Base-by-base conservation (phyloP, 345 rosid genomes). In the Nephelium lappaceum region DNA sequence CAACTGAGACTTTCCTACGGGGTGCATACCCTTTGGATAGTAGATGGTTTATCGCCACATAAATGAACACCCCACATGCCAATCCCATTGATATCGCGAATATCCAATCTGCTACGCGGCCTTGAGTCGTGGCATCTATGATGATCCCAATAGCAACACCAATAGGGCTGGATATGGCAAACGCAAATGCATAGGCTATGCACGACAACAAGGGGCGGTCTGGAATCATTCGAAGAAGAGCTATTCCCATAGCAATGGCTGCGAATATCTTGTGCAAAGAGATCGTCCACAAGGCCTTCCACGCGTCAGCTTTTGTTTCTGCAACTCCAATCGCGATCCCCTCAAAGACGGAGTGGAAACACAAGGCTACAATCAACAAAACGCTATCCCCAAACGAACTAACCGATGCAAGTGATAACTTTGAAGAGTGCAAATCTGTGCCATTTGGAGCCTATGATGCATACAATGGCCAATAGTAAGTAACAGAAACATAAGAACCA, bases 281-380 rank as follows among this genome's bases (percentile, higher is more conserved):
- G 77, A 93, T 89, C 2, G 97, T 93, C 95, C 98, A 90, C 41
- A 90, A 64, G 41, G 97, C 92, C 86, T 80, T 93, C 93, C 93
- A 93, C 0, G 97, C 98, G 68, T 93, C 92, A 12, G 82, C 78
- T 74, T 86, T 45, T 0, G 89, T 88, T 83, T 87, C 85, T 23
- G 93, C 92, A 31, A 94, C 89, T 61, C 97, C 95, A 5, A 90
- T 90, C 1, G 97, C 97, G 57, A 91, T 89, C 71, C 98, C 98
- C 79, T 92, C 98, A 57, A 94, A 94, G 0, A 94, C 87, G 1
- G 97, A 94, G 87, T 94, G 98, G 85, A 94, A 93, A 77, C 98
- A 94, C 78, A 94, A 81, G 10, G 98, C 97, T 1, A 87, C 72
- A 0, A 94, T 93, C 87, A 94, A 74, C 27, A 94, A 69, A 65